Conservation (phyloP, 257 asterid genomes). For the Petunia secreta region DNA sequence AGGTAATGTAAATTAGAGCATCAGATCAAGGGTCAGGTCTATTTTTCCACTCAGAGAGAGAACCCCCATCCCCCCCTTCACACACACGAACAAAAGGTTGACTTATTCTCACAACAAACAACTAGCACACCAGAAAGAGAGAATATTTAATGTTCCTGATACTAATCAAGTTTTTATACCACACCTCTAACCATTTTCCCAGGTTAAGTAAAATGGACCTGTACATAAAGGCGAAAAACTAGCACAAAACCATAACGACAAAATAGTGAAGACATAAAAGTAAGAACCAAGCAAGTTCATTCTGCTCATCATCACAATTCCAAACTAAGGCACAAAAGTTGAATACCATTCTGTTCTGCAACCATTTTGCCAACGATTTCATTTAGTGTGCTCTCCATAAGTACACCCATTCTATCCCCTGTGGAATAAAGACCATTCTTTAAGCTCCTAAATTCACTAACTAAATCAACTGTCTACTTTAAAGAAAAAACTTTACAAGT, state of each 20-base stretch:
- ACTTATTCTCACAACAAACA: not conserved
- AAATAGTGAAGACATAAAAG: not conserved
- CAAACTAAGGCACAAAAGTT: not conserved
- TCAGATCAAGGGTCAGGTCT: too few relatives aligned
- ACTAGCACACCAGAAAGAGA: not conserved
- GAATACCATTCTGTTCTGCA: not conserved
- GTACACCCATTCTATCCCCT: slow-evolving; percentile 9
- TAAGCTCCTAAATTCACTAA: slow-evolving; percentile 21
- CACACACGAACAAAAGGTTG: not conserved
- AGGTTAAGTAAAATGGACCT: not conserved
- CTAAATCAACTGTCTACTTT: slow-evolving; percentile 27
- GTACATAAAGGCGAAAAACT: not conserved
- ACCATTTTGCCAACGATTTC: slow-evolving; percentile 12
- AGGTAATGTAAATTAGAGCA: too few relatives aligned
- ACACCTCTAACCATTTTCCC: not conserved
- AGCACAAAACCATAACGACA: not conserved
- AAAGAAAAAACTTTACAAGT: slow-evolving; percentile 44
- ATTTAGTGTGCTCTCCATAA: slow-evolving; percentile 1
- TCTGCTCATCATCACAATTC: not conserved
- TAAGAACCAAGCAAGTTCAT: not conserved
- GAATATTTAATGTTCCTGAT: not conserved
- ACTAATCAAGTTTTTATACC: not conserved
- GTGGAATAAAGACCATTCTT: slow-evolving; percentile 1
- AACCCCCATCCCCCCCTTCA: too few relatives aligned
- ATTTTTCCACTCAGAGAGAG: too few relatives aligned